phyloP scores from a whole-genome alignment of 176 grass and related monocot species.

The maize (Zea mays) region DNA sequence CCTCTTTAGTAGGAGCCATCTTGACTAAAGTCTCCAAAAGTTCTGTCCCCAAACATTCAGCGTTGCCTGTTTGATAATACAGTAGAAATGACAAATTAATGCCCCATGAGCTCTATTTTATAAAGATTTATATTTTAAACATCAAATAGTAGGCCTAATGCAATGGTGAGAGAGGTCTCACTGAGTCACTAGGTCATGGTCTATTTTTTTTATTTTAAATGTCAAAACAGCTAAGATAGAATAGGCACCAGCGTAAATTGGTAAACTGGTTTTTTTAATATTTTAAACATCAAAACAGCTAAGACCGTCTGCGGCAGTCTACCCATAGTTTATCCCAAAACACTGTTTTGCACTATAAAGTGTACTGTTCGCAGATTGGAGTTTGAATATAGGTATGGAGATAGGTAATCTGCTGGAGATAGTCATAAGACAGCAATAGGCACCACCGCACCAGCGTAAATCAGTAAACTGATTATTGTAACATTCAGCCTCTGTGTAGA shows the following conservation, averaged over 20 bases:
- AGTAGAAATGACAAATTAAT: conserved; percentile 9
- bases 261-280: background rate
- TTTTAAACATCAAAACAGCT: background rate
- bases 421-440: background rate
- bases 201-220: too few species aligned
- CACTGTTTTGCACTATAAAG: too few species aligned
- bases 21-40: conserved; percentile 98
- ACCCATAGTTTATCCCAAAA: too few species aligned
- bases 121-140: conserved; percentile 14
- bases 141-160: background rate
- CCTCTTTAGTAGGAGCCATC: conserved; percentile 98
- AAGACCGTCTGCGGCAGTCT: background rate
- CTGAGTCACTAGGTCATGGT: too few species aligned
- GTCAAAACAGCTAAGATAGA: too few species aligned
- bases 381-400: too few species aligned
- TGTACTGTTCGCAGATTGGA: too few species aligned
- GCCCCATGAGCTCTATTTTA: background rate
- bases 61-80: conserved; percentile 62
- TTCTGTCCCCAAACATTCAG: conserved; percentile 80
- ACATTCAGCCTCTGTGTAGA: background rate
- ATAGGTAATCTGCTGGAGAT: too few species aligned
- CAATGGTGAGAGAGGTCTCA: too few species aligned
- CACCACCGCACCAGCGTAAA: background rate
- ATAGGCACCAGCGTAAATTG: too few species aligned
- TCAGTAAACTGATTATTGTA: background rate